Conservation (phyloP, 495 filamentous ascomycete genomes). For the Hypoxylon lenormandii region DNA sequence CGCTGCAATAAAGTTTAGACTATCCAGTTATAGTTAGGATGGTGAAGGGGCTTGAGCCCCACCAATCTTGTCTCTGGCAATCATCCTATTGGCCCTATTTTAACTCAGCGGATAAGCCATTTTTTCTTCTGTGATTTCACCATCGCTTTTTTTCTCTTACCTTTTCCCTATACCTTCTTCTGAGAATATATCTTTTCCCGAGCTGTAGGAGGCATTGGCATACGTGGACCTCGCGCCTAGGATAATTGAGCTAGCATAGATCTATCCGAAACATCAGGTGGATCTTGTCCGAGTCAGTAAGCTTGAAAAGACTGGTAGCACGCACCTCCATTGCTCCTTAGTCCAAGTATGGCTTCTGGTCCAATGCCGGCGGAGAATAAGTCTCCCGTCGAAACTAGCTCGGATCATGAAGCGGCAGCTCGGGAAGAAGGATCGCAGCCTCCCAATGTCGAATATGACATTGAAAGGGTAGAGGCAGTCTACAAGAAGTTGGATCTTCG, state of each 20-base stretch:
- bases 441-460: constrained; percentile 56
- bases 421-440: constrained; percentile 29
- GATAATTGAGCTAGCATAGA: background rate
- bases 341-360: constrained; percentile 61
- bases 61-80: constrained; percentile 3
- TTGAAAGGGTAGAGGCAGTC: constrained; percentile 70
- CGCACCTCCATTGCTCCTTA: constrained; percentile 65
- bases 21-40: constrained; percentile 38
- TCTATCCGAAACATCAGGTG: background rate
- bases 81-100: constrained; percentile 26
- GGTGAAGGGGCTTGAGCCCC: constrained; percentile 20
- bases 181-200: no score
- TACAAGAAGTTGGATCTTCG: constrained; percentile 84
- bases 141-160: constrained; percentile 9
- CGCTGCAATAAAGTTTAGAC: constrained; percentile 40
- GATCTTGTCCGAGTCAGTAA: constrained; percentile 7
- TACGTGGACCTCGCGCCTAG: no score
- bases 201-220: no score
- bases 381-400: constrained; percentile 36
- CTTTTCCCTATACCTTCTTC: background rate
- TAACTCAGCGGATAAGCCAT: constrained; percentile 14
- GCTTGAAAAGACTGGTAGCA: constrained; percentile 61
- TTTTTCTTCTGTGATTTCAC: constrained; percentile 7
- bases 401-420: constrained; percentile 32
- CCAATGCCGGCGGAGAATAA: constrained; percentile 47